Evolutionary conservation across 805 yeast genomes (phyloP).

Genomic region (Saccharomycopsis sp.): DNA sequence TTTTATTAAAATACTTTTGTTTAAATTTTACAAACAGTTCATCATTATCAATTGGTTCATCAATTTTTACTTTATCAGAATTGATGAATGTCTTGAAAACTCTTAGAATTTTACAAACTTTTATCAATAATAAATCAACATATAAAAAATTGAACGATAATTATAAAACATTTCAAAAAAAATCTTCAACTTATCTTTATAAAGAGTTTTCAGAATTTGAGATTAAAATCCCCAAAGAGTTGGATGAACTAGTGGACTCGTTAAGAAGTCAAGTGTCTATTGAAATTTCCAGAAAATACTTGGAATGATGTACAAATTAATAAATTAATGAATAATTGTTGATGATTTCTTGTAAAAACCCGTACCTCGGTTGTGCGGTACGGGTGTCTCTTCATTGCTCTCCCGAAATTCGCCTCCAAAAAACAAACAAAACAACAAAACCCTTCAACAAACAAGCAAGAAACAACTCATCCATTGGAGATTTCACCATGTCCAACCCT

Average conservation of each 20-base stretch:
- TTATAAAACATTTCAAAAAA: conserved; percentile 6
- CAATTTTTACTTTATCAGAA: conserved; percentile 14
- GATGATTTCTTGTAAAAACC: background rate
- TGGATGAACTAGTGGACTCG: conserved; percentile 4
- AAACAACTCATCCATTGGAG: too few relatives aligned
- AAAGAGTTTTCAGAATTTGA: conserved; percentile 3
- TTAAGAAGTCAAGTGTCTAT: conserved; percentile 11
- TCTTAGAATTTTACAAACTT: too few relatives aligned
- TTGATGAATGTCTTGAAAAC: conserved; percentile 10
- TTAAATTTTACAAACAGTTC: conserved; percentile 8
- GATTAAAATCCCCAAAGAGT: conserved; percentile 8
- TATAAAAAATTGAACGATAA: background rate
- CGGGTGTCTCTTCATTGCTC: too few relatives aligned
- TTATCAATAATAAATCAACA: background rate
- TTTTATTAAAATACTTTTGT: conserved; percentile 15
- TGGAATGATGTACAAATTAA: conserved; percentile 6
- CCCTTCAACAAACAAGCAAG: too few relatives aligned
- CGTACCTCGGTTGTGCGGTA: too few relatives aligned
- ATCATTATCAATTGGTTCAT: conserved; percentile 5
- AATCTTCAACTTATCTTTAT: background rate
- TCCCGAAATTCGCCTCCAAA: too few relatives aligned
- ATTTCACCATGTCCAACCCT: too few relatives aligned
- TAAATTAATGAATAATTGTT: too few relatives aligned
- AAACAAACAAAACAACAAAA: too few relatives aligned
- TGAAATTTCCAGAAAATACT: conserved; percentile 15